Evolutionary conservation across 805 yeast species (phyloP), one percentile per base, ranked within the genome.

Genomic region (Candida sonorensis): DNA sequence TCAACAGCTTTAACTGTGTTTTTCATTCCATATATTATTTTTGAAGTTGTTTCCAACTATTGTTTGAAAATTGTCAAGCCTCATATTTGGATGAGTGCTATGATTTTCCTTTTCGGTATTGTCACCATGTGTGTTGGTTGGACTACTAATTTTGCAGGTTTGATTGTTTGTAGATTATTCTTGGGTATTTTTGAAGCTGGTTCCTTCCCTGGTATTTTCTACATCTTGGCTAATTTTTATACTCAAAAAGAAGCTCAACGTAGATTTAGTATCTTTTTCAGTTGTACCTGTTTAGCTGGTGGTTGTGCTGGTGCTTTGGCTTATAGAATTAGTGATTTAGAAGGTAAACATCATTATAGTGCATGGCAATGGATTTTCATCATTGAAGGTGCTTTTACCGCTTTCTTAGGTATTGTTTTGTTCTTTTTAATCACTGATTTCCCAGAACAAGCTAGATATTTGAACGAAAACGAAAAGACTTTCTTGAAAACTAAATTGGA

Each of bases 301-400:
- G 87, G 83, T 16, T 81, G 82, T 44, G 80, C 81, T 10, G 87
- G 87, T 36, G 75, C 83, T 18, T 67, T 81, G 43, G 86, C 88
- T 7, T 76, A 70, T 45, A 74, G 73, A 40, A 71, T 79, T 39
- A 57, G 73, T 44, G 75, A 74, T 24, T 61, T 81, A 45, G 66
- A 74, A 41, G 69, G 70, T 26, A 54, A 38, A n/a, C n/a, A n/a
- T 31, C 73, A 73, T 7, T 33, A 60, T 16, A 45, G 51, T n/a
- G 64, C 67, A 4, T 68, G 72, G 72, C 55, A 57, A 47, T 68
- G 71, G 67, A 50, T 67, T 27, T 68, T 63, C 48, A 57, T 67
- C 31, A 54, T 59, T 30, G 62, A 59, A 40, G 62, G 64, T 35
- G 41, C 61, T 9, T 41, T 57, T 36, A 57, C 63, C 22, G 51